Evolutionary conservation across 352 stramenopile genomes (phyloP), one percentile per base, ranked within the genome.

Genomic region (Phytophthora megakarya): DNA sequence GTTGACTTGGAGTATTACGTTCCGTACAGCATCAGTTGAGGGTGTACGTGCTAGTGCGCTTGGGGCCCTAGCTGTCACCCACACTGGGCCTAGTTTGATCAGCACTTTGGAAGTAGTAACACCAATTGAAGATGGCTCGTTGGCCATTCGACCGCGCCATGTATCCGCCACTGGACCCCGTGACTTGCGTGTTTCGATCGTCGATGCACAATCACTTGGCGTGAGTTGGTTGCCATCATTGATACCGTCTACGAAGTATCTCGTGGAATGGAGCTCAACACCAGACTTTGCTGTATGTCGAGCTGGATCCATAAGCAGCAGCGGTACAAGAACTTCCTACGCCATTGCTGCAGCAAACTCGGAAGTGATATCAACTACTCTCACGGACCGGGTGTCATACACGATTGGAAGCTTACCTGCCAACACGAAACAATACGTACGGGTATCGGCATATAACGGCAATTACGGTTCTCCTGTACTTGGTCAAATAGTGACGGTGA

Each of bases 391-490:
- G 55, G 13, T 72, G 3, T 67, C 66, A 5, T 96, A 97, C 71
- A 87, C 85, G 5, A 97, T 99, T 50, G 50, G 71, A 6, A 84
- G 81, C 15, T 77, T 98, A 32, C 68, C 75, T 1, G 84, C 88
- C 9, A 93, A 83, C 6, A 78, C 86, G 3, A 48, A 77, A 9
- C 98, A 98, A 61, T 96, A 83, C 44, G 84, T 98, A 5, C 84
- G 90, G 2, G 93, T 99, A 3, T 89, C 87, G 1, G 84, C 92
- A 15, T 89, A 86, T 64, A 98, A 98, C 51, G 85, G 88, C n/a
- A 69, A 93, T 18, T 96, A 96, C 57, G 76, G 84, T 4, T 73
- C 67, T 9, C 85, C 87, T 0, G 75, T 89, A 4, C 59, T 94
- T 0, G 85, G 80, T 0, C 26, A 68, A 16, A 63, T 90, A 3